Percentiles rank a stretch among this genome's conserved stretches.
Evolutionary conservation across 352 stramenopile genomes (phyloP).

Genomic region (Phytophthora boehmeriae): DNA sequence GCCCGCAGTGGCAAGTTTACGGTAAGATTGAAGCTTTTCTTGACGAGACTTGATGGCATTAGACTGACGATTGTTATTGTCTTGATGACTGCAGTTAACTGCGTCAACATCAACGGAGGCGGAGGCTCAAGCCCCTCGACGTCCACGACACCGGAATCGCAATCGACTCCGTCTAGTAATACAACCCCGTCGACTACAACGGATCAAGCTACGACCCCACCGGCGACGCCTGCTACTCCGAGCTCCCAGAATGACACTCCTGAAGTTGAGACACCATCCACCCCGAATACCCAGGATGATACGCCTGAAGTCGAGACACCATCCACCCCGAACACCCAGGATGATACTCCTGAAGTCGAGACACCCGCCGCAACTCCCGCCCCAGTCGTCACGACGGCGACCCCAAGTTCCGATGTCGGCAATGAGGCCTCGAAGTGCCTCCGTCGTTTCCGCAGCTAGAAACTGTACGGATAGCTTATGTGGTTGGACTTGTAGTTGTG

Average conservation of each 20-base stretch:
- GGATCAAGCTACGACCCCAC: slow-evolving; percentile 4
- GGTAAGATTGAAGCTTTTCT: slow-evolving; percentile 19
- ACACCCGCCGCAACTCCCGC: background rate
- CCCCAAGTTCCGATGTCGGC: background rate
- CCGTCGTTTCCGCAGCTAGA: slow-evolving; percentile 13
- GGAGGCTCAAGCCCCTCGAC: slow-evolving; percentile 8
- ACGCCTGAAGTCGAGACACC: slow-evolving; percentile 2
- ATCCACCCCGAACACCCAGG: background rate
- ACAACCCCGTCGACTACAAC: slow-evolving; percentile 14
- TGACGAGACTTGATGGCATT: background rate
- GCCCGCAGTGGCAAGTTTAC: slow-evolving; percentile 64
- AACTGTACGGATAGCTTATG: background rate
- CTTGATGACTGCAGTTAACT: slow-evolving; percentile 30
- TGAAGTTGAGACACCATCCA: slow-evolving; percentile 5
- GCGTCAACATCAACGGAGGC: slow-evolving; percentile 32
- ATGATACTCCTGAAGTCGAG: background rate
- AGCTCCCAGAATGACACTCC: background rate
- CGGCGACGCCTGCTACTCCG: background rate
- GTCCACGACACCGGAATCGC: background rate
- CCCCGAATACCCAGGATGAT: background rate
- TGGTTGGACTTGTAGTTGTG: no score
- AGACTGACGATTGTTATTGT: slow-evolving; percentile 10
- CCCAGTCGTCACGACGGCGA: background rate
- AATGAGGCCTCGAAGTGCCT: slow-evolving; percentile 16
- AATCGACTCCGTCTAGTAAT: slow-evolving; percentile 6